Evolutionary conservation across 139 green algal genomes (phyloP).

Genomic region (Gonium pectorale): DNA sequence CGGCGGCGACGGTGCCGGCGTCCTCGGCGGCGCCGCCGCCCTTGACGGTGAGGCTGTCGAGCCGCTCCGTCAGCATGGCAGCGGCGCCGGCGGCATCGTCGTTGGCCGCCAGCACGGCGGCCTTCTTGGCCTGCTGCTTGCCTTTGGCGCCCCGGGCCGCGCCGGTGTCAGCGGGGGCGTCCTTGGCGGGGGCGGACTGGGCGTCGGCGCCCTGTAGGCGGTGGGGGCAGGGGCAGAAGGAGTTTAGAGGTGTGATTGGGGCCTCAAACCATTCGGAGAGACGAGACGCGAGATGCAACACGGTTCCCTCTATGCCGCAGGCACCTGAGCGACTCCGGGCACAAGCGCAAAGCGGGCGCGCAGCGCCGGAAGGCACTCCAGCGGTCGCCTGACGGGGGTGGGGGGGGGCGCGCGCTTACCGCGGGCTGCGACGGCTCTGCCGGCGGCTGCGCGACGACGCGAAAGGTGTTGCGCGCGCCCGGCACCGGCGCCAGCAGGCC

Average conservation of each 20-base stretch:
- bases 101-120: background rate
- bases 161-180: background rate
- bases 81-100: constrained; percentile 1
- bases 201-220: background rate
- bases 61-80: background rate
- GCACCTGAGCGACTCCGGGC: too few relatives aligned
- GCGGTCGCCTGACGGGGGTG: too few relatives aligned
- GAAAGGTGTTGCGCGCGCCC: background rate
- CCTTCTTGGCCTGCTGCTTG: background rate
- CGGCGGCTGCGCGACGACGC: background rate
- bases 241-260: too few relatives aligned
- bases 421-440: background rate
- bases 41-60: constrained; percentile 16
- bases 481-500: constrained; percentile 20
- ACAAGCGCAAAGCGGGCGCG: too few relatives aligned
- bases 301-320: too few relatives aligned
- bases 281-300: too few relatives aligned
- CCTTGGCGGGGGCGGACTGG: background rate
- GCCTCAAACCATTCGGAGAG: too few relatives aligned
- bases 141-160: background rate
- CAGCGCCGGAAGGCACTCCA: too few relatives aligned
- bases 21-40: background rate
- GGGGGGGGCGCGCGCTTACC: too few relatives aligned
- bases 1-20: background rate
- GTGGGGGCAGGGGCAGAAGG: too few relatives aligned